Evolutionary conservation across 1,284 basidiomycete species (phyloP).

Genomic region (Anthracocystis walkeri): DNA sequence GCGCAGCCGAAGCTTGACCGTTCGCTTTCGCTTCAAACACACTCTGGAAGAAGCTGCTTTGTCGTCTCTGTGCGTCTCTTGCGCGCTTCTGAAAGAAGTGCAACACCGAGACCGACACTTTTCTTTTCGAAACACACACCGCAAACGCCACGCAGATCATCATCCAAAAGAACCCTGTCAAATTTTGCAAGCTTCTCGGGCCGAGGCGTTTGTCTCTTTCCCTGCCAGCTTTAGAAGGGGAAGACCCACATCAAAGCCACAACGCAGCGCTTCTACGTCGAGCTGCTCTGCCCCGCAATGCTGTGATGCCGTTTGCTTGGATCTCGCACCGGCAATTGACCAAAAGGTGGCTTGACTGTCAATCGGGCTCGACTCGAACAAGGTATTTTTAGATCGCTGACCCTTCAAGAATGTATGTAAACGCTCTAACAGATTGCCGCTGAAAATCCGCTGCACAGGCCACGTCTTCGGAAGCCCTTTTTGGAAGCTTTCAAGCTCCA

Average conservation of each 20-base stretch:
- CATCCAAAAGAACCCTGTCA: background rate
- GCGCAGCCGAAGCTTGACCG: too few relatives aligned
- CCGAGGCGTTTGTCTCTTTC: slow-evolving; percentile 2
- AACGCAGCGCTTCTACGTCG: too few relatives aligned
- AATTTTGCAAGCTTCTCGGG: too few relatives aligned
- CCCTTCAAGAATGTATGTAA: background rate
- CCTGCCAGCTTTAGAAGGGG: background rate
- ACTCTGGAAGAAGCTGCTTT: background rate
- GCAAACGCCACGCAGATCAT: too few relatives aligned
- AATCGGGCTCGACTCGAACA: background rate
- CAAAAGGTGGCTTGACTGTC: background rate
- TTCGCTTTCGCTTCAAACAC: too few relatives aligned
- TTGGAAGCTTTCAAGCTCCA: too few relatives aligned
- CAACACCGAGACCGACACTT: background rate
- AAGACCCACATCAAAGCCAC: too few relatives aligned
- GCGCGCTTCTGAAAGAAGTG: background rate
- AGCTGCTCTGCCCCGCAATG: too few relatives aligned
- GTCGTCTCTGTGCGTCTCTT: background rate
- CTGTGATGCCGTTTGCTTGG: background rate
- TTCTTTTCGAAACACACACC: too few relatives aligned
- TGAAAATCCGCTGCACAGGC: too few relatives aligned
- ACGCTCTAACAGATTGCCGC: too few relatives aligned
- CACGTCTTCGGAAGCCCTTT: too few relatives aligned
- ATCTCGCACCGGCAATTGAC: slow-evolving; percentile 2
- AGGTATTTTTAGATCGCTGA: background rate